Conservation (phyloP, 108 stramenopile species). For the Cyclostephanos invisitatus region DNA sequence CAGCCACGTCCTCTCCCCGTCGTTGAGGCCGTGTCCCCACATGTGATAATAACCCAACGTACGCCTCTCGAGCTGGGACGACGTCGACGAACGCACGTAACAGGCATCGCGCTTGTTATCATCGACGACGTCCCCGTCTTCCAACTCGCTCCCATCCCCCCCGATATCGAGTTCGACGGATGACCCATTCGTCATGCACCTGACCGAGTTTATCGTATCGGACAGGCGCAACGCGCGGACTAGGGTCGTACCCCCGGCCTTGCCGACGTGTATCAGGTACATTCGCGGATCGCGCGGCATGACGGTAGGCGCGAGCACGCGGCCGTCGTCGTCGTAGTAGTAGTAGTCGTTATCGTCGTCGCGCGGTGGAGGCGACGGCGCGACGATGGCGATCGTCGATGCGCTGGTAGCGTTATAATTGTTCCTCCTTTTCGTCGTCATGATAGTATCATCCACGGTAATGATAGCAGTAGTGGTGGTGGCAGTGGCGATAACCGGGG, state of each 20-base stretch:
- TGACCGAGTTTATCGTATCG: not conserved
- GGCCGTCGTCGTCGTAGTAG: no score
- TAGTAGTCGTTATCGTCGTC: no score
- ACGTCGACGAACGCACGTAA: not conserved
- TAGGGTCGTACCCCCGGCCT: slow-evolving; percentile 12
- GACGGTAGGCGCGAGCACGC: not conserved
- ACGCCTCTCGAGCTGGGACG: slow-evolving; percentile 1
- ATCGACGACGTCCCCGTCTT: no score
- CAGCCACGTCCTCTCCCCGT: not conserved
- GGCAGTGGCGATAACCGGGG: no score
- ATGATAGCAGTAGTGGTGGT: no score
- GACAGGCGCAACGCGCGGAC: not conserved
- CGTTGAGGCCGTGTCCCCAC: not conserved
- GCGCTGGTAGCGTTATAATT: no score
- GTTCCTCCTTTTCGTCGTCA: no score
- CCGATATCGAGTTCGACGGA: no score
- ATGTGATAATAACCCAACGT: slow-evolving; percentile 13
- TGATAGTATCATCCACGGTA: no score
- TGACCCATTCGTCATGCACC: not conserved
- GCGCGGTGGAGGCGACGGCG: no score
- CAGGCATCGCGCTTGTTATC: not conserved
- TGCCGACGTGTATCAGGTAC: slow-evolving; percentile 17
- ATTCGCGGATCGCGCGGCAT: slow-evolving; percentile 9
- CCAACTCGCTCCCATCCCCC: no score
- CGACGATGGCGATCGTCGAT: no score